Base-by-base conservation (phyloP, 2,329 filamentous ascomycete genomes). In the Pyricularia grisea region DNA sequence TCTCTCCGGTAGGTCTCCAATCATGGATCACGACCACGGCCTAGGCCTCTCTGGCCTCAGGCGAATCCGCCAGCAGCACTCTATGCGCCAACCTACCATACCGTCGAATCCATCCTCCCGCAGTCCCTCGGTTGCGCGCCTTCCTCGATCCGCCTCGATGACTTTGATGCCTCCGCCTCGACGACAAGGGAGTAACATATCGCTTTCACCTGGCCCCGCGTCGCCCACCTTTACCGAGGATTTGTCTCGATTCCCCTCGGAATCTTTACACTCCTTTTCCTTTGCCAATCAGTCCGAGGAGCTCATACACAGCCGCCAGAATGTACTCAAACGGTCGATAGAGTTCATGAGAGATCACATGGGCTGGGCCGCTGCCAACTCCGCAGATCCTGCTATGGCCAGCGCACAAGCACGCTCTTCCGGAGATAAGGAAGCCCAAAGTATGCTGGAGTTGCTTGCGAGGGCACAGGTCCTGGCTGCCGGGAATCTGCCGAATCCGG, bases 261-360 rank as follows among this genome's bases (percentile, higher is more conserved):
- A 99, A 77, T 99, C 95, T 6, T 83, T 99, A 65, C 95, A 99
- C 79, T 99, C 95, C 1, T 99, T 99, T 81, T 98, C 94, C 14
- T 99, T 99, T 78, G 93, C 95, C 60, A 92, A 97, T 74, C 94
- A 97, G 79, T 94, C 94, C 3, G 94, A 97, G 76, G 94, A 98
- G 71, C 89, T 93, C 71, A 85, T 98, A 69, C 92, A 97, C 77
- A 97, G 88, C 77, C 90, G 95, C 68, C 94, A 98, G 78, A 97
- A 93, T 82, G 91, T 97, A 42, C 79, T 99, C 75, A 97, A 97
- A 80, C 87, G 94, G 70, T 97, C 94, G 10, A 90, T 97, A 76
- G 95, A 98, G 78, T 97, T 98, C 76, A 96, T 99, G 91, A 91
- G 92, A 76, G 93, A 97, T 77, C 92, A 92, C 72, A 87, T 96